phyloP scores from a whole-genome alignment of 352 stramenopile species.

The Phytopythium chamaehyphon region DNA sequence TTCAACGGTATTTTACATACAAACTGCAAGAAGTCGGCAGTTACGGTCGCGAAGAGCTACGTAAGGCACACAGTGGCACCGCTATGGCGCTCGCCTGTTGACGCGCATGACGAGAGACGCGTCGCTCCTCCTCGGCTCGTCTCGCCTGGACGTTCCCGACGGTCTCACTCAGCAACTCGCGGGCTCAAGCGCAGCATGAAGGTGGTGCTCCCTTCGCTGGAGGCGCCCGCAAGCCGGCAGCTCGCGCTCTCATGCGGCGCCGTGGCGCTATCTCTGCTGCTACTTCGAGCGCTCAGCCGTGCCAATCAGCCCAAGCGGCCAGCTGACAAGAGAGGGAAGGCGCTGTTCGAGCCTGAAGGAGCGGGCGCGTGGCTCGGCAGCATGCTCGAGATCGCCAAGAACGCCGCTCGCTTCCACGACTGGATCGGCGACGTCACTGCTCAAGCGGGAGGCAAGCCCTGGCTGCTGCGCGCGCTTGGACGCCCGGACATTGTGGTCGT shows the following conservation, averaged over 20 bases:
- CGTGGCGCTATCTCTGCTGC: not conserved
- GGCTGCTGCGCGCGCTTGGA: constrained; percentile 42
- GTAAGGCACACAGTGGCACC: not conserved
- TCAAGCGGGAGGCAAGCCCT: constrained; percentile 35
- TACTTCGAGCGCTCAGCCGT: not conserved
- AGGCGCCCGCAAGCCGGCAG: not conserved
- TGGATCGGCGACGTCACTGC: constrained; percentile 47
- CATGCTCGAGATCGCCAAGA: constrained; percentile 28
- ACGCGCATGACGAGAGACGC: not conserved
- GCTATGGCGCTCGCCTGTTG: not conserved
- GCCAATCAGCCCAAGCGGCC: constrained; percentile 1
- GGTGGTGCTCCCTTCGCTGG: not conserved
- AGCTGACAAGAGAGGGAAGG: not conserved
- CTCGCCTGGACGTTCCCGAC: not conserved
- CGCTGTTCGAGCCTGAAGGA: constrained; percentile 8
- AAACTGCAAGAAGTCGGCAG: too few relatives aligned
- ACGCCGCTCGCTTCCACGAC: constrained; percentile 43
- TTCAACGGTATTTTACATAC: too few relatives aligned
- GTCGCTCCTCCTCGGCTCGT: not conserved
- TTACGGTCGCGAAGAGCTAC: too few relatives aligned
- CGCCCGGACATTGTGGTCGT: constrained; percentile 23
- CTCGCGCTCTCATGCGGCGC: not conserved
- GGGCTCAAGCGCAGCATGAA: not conserved
- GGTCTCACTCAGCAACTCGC: not conserved
- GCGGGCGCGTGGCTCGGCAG: constrained; percentile 25